phyloP scores from a whole-genome alignment of 257 asterid species.

The Ehretia macrophylla region DNA sequence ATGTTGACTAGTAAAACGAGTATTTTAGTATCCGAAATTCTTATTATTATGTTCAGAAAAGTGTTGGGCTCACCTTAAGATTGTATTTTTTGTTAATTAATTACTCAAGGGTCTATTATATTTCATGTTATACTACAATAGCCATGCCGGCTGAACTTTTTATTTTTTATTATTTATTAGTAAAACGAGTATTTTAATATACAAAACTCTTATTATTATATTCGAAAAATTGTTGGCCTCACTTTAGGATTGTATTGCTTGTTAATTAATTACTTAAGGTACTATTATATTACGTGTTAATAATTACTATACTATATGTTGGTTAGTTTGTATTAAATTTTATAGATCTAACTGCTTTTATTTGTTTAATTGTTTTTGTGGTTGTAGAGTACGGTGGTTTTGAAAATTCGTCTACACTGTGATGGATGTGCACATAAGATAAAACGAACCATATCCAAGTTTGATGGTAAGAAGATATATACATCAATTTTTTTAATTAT shows the following conservation, averaged over 20 bases:
- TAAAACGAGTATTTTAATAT: too few relatives aligned
- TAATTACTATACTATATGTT: too few relatives aligned
- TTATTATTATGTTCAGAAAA: too few relatives aligned
- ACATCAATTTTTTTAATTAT: not conserved
- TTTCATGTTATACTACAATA: too few relatives aligned
- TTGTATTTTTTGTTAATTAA: too few relatives aligned
- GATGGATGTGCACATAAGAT: conserved; percentile 21
- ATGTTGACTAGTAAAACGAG: not conserved
- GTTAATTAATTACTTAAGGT: too few relatives aligned
- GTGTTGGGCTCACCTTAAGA: too few relatives aligned
- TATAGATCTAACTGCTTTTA: not conserved
- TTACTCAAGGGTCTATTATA: too few relatives aligned
- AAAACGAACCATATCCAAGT: conserved; percentile 15
- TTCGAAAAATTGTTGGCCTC: too few relatives aligned
- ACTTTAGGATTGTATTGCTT: too few relatives aligned
- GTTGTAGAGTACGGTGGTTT: conserved; percentile 6
- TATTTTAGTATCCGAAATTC: not conserved
- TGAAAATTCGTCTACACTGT: conserved; percentile 21
- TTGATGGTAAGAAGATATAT: conserved; percentile 12
- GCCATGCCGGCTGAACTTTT: not conserved
- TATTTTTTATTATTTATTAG: not conserved
- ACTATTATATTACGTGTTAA: too few relatives aligned
- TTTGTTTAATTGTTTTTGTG: conserved; percentile 2
- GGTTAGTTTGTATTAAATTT: not conserved
- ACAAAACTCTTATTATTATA: too few relatives aligned